Base-by-base conservation (phyloP, 306 rosid species). In the Citrullus colocynthis region DNA sequence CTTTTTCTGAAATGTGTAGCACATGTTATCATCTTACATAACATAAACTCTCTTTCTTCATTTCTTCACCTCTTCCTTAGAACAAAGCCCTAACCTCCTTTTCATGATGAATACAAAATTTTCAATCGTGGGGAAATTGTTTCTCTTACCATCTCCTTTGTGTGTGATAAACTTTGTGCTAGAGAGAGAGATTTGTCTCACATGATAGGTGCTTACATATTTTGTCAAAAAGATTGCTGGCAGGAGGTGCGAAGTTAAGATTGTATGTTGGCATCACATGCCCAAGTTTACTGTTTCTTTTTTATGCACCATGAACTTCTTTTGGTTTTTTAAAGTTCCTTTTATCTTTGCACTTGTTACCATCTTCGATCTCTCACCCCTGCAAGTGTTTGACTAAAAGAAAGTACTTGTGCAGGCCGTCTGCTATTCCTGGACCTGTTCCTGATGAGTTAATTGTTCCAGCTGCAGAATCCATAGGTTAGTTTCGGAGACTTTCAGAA, bases 361-460 rank as follows among this genome's bases (percentile, higher is more conserved):
- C 51, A 11, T 45, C 51, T 45, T 45, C 51, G 15, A 45, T 45
- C 6, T 45, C 51, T 15, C 51, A 45, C 51, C 51, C 51, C 51
- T 45, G 15, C 51, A 45, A 3, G 15, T 45, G 51, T 45, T 45
- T 10, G 11, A 45, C 51, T 45, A 45, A 6, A 45, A 10, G 11
- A 11, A 48, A 73, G 17, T 76, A 64, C 32, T 80, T 21, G 34
- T 85, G 82, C 79, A 95, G 99, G 87, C 93, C 99, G 52, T 92
- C 98, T 77, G 84, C 90, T 79, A 95, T 95, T 81, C 99, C 98
- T 66, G 99, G 99, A 82, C 99, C 93, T 42, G 89, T 86, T 80
- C 99, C 98, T 42, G 99, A 92, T 86, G 98, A 92, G 82, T 20
- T 95, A 80, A 85, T 92, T 77, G 88, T 90, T 85, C 99, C 98